Base-by-base conservation (phyloP, 108 stramenopile genomes). In the Conticribra guillardii region DNA sequence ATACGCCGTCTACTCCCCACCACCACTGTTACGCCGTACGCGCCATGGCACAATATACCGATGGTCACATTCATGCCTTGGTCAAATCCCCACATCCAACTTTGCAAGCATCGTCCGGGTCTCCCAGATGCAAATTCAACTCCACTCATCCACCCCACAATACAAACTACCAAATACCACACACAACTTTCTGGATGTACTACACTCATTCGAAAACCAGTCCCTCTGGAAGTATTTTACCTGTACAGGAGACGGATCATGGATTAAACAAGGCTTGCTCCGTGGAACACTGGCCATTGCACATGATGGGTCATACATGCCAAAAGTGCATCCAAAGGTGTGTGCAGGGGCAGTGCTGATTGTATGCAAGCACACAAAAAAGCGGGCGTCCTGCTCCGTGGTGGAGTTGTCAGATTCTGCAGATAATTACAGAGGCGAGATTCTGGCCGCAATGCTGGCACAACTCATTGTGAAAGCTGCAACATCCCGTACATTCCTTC, bases 301-400 rank as follows among this genome's bases (percentile, higher is more conserved):
- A 21, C 64, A 66, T 18, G 51, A 66, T 37, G 51, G 64, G n/a
- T 66, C 64, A 3, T 66, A 66, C 15, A 52, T 37, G 64, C 32
- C 31, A 9, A 53, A 66, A 32, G 31, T 53, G 9, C 23, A 52
- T 23, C 18, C 51, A 18, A 17, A 32, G 4, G 64, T 19, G 5
- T 66, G 64, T 29, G 51, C 17, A 17, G 49, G n/a, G 28, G 51
- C 49, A 4, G n/a, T 66, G 18, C 32, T 53, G 15, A 66, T 66
- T 16, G 2, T 19, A 4, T 66, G 64, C 30, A 3, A 3, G 23
- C 26, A n/a, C 4, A 53, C 64, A 17, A 11, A 4, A 3, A 2
- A 23, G n/a, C 18, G 47, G 30, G 34, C 37, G 4, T 24, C 11
- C 2, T 48, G 62, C 16, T 16, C 29, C 2, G 32, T 30, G 62